Conservation (phyloP, 495 filamentous ascomycete genomes). For the Lasiosphaeria ovina region DNA sequence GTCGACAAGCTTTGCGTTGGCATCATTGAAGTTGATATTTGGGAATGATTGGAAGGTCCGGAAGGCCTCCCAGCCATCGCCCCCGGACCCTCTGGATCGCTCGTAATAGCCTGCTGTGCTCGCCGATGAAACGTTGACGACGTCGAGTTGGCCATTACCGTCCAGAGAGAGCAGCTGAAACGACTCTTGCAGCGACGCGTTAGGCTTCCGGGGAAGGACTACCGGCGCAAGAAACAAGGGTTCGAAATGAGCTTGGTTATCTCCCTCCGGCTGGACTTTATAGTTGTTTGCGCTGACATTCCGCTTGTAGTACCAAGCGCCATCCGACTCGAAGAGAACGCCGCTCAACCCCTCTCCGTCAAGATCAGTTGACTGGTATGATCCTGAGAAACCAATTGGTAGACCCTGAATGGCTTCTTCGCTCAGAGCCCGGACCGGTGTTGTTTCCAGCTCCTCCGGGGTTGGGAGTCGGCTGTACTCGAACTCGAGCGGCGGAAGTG, state of each 20-base stretch:
- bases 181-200: too few relatives aligned
- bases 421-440: background rate
- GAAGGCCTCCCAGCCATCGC: background rate
- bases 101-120: too few relatives aligned
- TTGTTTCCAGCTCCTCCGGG: background rate
- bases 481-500: slow-evolving; percentile 16
- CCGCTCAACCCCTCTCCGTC: slow-evolving; percentile 33
- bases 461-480: slow-evolving; percentile 9
- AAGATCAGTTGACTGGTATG: slow-evolving; percentile 28
- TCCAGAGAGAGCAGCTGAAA: too few relatives aligned
- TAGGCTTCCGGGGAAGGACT: too few relatives aligned
- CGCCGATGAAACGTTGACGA: too few relatives aligned
- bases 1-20: slow-evolving; percentile 22
- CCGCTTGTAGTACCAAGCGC: slow-evolving; percentile 2
- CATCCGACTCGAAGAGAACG: slow-evolving; percentile 4
- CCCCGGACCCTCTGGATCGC: too few relatives aligned
- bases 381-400: background rate
- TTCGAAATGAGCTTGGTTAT: too few relatives aligned
- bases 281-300: slow-evolving; percentile 1
- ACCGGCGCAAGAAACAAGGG: too few relatives aligned
- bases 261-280: background rate
- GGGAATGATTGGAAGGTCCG: background rate
- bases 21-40: slow-evolving; percentile 3
- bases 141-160: too few relatives aligned
- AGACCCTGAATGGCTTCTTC: background rate